Evolutionary conservation across 768 basidiomycete genomes (phyloP).

Genomic region (Termitomyces sp.): DNA sequence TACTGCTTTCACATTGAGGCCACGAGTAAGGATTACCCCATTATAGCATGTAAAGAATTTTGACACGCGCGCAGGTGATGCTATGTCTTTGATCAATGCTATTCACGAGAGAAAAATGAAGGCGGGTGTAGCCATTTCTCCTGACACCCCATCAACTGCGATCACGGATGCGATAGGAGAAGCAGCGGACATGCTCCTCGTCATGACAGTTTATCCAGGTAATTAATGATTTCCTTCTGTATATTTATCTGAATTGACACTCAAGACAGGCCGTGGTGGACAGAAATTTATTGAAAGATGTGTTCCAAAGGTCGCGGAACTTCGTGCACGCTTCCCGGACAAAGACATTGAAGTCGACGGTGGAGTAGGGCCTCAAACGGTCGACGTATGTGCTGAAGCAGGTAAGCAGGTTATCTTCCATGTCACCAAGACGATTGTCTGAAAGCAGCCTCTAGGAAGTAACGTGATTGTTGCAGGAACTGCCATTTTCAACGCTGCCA

Average conservation of each 20-base stretch:
- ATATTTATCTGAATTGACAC: neutral
- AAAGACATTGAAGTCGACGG: slow-evolving; percentile 99
- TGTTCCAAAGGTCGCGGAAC: slow-evolving; percentile 87
- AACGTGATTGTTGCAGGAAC: slow-evolving; percentile 99
- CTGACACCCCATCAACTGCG: slow-evolving; percentile 83
- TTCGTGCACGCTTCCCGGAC: slow-evolving; percentile 84
- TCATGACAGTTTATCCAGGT: slow-evolving; percentile 98
- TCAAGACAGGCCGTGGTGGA: slow-evolving; percentile 71
- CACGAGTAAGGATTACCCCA: slow-evolving; percentile 51
- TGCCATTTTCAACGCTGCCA: slow-evolving; percentile 82
- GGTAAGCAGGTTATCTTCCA: slow-evolving; percentile 37
- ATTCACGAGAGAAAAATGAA: slow-evolving; percentile 87
- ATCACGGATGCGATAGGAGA: slow-evolving; percentile 85
- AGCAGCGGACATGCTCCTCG: slow-evolving; percentile 89
- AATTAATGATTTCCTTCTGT: neutral
- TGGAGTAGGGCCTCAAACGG: slow-evolving; percentile 89
- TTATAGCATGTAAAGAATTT: neutral
- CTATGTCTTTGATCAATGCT: slow-evolving; percentile 67
- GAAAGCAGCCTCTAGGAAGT: slow-evolving; percentile 53
- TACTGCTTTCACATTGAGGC: slow-evolving; percentile 99
- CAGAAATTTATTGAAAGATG: slow-evolving; percentile 95
- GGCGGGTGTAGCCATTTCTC: slow-evolving; percentile 95
- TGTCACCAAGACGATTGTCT: neutral
- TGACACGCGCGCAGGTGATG: slow-evolving; percentile 42
- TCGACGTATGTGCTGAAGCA: slow-evolving; percentile 84